Percentiles rank a stretch among this genome's conserved stretches.
Evolutionary conservation across 768 basidiomycete species (phyloP).

Genomic region (Calocybe indica): DNA sequence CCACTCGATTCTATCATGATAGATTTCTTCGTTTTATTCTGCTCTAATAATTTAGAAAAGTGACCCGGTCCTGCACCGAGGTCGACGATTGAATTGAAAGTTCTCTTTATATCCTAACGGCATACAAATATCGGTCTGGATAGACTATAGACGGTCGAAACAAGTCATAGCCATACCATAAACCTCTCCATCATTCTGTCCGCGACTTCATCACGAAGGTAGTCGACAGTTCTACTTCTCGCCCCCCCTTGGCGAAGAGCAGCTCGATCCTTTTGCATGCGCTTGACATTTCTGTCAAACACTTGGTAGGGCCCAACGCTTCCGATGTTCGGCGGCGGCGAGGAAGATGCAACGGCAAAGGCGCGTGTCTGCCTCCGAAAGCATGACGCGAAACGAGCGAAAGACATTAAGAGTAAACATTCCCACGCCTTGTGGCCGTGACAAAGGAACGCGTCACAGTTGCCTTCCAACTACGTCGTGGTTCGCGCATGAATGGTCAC

Average conservation of each 20-base stretch:
- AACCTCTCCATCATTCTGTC: slow-evolving; percentile 89
- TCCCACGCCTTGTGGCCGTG: too few relatives aligned
- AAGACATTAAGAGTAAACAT: slow-evolving; percentile 11
- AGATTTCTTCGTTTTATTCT: slow-evolving; percentile 59
- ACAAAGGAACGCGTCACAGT: too few relatives aligned
- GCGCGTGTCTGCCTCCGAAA: slow-evolving; percentile 23
- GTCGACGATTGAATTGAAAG: slow-evolving; percentile 77
- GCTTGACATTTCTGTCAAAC: slow-evolving; percentile 81
- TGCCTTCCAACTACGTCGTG: background rate
- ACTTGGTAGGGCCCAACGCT: slow-evolving; percentile 69
- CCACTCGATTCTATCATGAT: slow-evolving; percentile 87
- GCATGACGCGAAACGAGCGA: slow-evolving; percentile 12
- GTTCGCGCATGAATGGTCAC: slow-evolving; percentile 2
- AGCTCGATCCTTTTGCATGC: slow-evolving; percentile 71
- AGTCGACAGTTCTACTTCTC: slow-evolving; percentile 79
- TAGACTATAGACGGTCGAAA: slow-evolving; percentile 3
- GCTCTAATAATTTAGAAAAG: slow-evolving; percentile 77
- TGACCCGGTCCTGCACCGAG: slow-evolving; percentile 90
- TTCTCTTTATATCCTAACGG: slow-evolving; percentile 83
- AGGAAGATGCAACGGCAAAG: slow-evolving; percentile 41
- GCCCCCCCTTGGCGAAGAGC: slow-evolving; percentile 49
- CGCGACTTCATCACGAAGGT: slow-evolving; percentile 86
- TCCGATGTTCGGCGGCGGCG: slow-evolving; percentile 33
- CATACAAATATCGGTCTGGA: background rate
- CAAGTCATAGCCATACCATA: slow-evolving; percentile 42